Conservation (phyloP, 1,284 basidiomycete genomes). For the Psilocybe mexicana region DNA sequence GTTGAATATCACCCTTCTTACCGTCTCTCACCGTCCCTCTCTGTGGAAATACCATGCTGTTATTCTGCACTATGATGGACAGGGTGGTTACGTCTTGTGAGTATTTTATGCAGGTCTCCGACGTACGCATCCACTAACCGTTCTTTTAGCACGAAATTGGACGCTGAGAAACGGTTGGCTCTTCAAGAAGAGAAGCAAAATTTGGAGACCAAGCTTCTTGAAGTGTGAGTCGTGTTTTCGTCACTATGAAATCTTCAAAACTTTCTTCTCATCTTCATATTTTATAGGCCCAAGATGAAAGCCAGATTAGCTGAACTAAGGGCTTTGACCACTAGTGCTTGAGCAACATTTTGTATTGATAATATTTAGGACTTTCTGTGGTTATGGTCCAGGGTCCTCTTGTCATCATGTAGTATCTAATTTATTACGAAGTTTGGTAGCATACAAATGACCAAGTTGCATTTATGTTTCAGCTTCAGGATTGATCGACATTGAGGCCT, state of each 20-base stretch:
- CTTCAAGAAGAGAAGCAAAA: constrained; percentile 94
- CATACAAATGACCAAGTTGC: not conserved
- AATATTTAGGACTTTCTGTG: not conserved
- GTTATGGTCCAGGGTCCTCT: not conserved
- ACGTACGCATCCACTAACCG: not conserved
- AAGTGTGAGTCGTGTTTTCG: constrained; percentile 60
- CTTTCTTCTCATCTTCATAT: constrained; percentile 7
- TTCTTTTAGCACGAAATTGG: constrained; percentile 75
- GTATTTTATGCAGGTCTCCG: constrained; percentile 30
- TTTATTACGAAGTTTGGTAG: not conserved
- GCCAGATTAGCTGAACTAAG: constrained; percentile 74
- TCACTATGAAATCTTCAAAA: not conserved
- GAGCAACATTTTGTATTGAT: not conserved
- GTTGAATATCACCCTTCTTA: constrained; percentile 87
- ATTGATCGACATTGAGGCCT: too few species aligned
- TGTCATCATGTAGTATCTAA: not conserved
- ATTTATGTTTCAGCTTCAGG: too few species aligned
- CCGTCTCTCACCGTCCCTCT: constrained; percentile 90
- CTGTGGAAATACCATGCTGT: constrained; percentile 95
- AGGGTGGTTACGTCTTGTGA: constrained; percentile 84
- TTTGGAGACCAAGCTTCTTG: constrained; percentile 76
- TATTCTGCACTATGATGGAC: constrained; percentile 88
- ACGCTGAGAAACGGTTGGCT: constrained; percentile 89
- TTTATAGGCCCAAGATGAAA: constrained; percentile 74
- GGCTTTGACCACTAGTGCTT: constrained; percentile 23